Conservation (phyloP, 2,329 filamentous ascomycete species). For the Aureobasidium leucospermi region DNA sequence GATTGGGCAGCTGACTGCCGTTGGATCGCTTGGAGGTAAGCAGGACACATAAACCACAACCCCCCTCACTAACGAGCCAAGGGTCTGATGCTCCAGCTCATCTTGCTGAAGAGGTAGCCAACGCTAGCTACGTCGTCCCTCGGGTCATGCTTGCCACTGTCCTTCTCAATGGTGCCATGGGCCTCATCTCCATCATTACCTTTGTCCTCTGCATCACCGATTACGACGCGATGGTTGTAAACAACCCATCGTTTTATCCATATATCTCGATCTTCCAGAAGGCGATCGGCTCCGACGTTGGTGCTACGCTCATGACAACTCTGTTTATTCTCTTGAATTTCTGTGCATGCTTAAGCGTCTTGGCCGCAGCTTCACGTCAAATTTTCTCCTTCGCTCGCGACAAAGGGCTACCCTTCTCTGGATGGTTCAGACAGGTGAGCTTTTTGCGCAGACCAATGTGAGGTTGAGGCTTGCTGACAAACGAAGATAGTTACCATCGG, state of each 20-base stretch:
- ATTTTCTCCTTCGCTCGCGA: conserved; percentile 38
- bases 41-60: conserved; percentile 34
- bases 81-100: conserved; percentile 18
- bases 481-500: neutral
- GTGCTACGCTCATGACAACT: conserved; percentile 32
- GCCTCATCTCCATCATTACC: conserved; percentile 35
- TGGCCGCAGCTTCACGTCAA: conserved; percentile 37
- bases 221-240: conserved; percentile 25
- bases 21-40: conserved; percentile 14
- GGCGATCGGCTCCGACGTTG: conserved; percentile 17
- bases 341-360: conserved; percentile 28
- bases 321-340: conserved; percentile 33
- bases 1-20: conserved; percentile 14
- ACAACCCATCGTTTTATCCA: conserved; percentile 29
- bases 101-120: conserved; percentile 25
- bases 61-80: conserved; percentile 27
- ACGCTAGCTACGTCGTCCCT: conserved; percentile 27
- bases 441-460: neutral
- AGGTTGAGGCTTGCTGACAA: conserved; percentile 13
- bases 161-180: conserved; percentile 34
- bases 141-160: conserved; percentile 35
- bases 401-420: conserved; percentile 29
- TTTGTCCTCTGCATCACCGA: conserved; percentile 31
- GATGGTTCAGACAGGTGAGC: conserved; percentile 22
- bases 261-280: conserved; percentile 17